Base-by-base conservation (phyloP, 2,329 filamentous ascomycete species). In the Ophiostoma ulmi region DNA sequence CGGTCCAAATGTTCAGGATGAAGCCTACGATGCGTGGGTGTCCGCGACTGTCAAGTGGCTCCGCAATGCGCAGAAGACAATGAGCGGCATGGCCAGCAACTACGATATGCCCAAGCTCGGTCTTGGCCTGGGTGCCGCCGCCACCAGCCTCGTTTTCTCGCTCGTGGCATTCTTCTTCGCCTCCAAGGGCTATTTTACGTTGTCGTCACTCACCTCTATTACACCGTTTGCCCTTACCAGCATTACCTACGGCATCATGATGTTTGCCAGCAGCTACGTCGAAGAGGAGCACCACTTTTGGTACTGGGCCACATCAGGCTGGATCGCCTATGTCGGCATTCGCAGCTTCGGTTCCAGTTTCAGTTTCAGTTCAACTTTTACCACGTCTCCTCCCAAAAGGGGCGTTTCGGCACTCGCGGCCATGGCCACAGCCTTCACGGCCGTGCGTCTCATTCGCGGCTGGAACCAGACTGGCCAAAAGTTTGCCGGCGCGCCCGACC, bases 401-500 rank as follows among this genome's bases (percentile, higher is more conserved):
- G 41, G 39, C 38, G 26, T n/a, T 5, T 31, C 20, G 44, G 52
- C 70, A 14, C 26, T 63, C 22, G 11, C 63, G 22, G 67, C 78
- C 8, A 74, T 77, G 1, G 55, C 86, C 17, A 75, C 84, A 41
- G 82, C 91, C 0, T 82, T 94, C 8, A 76, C 84, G 1, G 80
- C 87, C 8, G 85, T 92, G 69, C 87, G 94, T 48, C 75, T 97
- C 2, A 81, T 88, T 52, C 84, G 92, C 63, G 86, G 90, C 70
- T 99, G 94, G 94, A 98, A 98, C 77, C 95, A 98, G 79, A 98
- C 95, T 0, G 95, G 95, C 5, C 94, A 98, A 77, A 99, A 99
- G 79, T 94, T 93, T 75, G 91, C 95, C 1, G 94, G 94, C n/a
- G 91, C 90, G 55, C 88, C 93, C 36, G 95, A 98, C 76, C 91